These are phyloP conservation scores for Rhipidocladum racemiflorum DNA, from an alignment of 176 grass and related monocot genomes.

Conservation along the genomic window DNA sequence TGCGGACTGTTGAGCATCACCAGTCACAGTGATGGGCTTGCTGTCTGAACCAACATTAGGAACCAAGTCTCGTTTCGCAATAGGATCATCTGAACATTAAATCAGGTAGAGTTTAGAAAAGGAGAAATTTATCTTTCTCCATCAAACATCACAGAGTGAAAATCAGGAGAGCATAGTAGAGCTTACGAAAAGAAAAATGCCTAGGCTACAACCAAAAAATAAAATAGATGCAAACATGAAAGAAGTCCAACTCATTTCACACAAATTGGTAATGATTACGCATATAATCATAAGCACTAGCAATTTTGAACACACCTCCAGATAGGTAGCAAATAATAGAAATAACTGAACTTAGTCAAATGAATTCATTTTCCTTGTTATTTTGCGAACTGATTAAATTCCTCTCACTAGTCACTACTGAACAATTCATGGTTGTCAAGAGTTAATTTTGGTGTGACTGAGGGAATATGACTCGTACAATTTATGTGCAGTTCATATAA, in stretches of 20 bases:
- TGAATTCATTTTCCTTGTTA: constrained; percentile 10
- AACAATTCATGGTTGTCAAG: neutral
- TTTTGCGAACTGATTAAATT: neutral
- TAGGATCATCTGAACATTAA: constrained; percentile 78
- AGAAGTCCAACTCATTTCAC: neutral
- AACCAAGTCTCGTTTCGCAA: constrained; percentile 62
- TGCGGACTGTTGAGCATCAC: constrained; percentile 34
- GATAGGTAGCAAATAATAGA: neutral
- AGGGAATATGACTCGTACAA: neutral
- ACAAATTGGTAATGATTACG: neutral
- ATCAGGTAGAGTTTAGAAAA: constrained; percentile 11
- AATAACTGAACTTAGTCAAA: neutral
- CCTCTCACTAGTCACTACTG: neutral
- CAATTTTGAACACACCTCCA: neutral
- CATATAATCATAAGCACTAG: neutral
- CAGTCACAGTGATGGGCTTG: constrained; percentile 28
- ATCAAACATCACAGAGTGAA: neutral
- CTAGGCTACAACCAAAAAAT: neutral
- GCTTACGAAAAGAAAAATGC: neutral
- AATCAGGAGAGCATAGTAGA: neutral
- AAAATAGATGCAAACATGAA: neutral
- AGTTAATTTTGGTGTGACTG: neutral
- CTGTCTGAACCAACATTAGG: constrained; percentile 49
- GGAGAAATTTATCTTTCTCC: neutral
- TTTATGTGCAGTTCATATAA: neutral